Conservation (phyloP, 2,329 filamentous ascomycete species). For the Aspergillus pseudotamarii region DNA sequence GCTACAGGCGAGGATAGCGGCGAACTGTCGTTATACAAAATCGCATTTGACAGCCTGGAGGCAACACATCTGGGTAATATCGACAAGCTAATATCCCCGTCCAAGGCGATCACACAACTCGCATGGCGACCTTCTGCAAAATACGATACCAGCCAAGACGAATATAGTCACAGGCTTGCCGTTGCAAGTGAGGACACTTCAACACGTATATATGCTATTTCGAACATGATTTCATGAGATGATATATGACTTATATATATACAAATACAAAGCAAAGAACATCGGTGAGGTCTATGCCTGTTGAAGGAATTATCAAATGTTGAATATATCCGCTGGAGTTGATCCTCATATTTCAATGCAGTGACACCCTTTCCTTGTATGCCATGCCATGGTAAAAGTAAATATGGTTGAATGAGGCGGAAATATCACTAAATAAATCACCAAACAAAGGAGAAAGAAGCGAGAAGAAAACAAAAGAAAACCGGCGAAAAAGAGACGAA, state of each 20-base stretch:
- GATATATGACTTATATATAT: slow-evolving; percentile 23
- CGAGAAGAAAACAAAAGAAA: background rate
- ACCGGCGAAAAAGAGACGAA: background rate
- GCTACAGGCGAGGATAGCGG: slow-evolving; percentile 54
- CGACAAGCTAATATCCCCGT: slow-evolving; percentile 54
- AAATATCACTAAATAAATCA: slow-evolving; percentile 6
- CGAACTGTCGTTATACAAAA: slow-evolving; percentile 44
- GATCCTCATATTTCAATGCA: slow-evolving; percentile 21
- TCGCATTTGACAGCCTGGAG: slow-evolving; percentile 36
- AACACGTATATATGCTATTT: slow-evolving; percentile 43
- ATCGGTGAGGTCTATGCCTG: slow-evolving; percentile 14
- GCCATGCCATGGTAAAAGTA: slow-evolving; percentile 26
- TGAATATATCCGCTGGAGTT: slow-evolving; percentile 28
- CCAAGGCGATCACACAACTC: slow-evolving; percentile 67
- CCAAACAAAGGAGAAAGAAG: background rate
- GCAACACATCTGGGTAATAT: slow-evolving; percentile 33
- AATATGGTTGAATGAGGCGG: slow-evolving; percentile 28
- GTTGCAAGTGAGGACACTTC: slow-evolving; percentile 51
- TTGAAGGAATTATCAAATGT: slow-evolving; percentile 31
- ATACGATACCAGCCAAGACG: slow-evolving; percentile 15
- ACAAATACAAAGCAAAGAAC: slow-evolving; percentile 11
- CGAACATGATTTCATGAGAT: slow-evolving; percentile 31
- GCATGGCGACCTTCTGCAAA: slow-evolving; percentile 63
- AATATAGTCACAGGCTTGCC: slow-evolving; percentile 39
- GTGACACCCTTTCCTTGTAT: slow-evolving; percentile 26